Conservation (phyloP, 192 early-diverging fungal genomes). For the Entomortierella lignicola region DNA sequence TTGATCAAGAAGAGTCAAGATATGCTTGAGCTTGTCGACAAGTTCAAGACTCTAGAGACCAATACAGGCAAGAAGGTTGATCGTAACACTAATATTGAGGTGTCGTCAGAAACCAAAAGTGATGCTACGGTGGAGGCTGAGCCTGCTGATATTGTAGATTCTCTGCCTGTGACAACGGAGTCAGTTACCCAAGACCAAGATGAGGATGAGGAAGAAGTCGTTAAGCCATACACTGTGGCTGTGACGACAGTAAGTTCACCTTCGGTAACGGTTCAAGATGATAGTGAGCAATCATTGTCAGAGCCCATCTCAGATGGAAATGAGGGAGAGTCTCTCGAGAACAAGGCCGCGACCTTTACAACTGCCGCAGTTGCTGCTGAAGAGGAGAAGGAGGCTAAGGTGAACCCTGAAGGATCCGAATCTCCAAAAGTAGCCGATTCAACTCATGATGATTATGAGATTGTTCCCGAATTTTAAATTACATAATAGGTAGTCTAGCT, state of each 20-base stretch:
- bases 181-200: background rate
- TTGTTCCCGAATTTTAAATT: slow-evolving; percentile 20
- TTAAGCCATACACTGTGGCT: slow-evolving; percentile 7
- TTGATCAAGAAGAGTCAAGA: slow-evolving; percentile 40
- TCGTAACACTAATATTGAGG: background rate
- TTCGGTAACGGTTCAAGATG: slow-evolving; percentile 16
- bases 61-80: slow-evolving; percentile 37
- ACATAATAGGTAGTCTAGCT: too few relatives aligned
- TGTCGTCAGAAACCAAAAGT: background rate
- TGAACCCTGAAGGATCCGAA: background rate
- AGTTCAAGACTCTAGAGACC: slow-evolving; percentile 22
- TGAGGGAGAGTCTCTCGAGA: too few relatives aligned
- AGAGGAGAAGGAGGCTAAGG: background rate
- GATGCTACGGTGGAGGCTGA: slow-evolving; percentile 1
- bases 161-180: background rate
- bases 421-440: background rate
- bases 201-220: slow-evolving; percentile 3
- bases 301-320: too few relatives aligned
- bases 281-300: background rate
- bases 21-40: slow-evolving; percentile 29
- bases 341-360: background rate
- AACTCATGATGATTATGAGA: slow-evolving; percentile 24
- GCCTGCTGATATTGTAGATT: background rate
- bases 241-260: background rate
- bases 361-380: background rate